Conservation (phyloP, 371 early-diverging fungal species). For the Actinomortierella wolfii region DNA sequence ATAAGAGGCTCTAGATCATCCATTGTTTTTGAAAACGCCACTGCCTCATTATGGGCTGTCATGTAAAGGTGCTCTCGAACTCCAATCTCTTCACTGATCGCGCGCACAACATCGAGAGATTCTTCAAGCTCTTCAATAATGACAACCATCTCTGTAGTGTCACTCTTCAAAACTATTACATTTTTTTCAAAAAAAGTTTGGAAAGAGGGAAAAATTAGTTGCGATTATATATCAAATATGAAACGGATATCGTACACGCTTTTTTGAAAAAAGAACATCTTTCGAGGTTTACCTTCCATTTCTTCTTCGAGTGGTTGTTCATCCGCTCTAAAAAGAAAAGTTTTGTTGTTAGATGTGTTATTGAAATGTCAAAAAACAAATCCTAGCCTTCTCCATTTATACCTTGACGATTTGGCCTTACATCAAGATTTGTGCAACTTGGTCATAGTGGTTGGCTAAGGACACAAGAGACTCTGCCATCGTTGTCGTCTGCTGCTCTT, state of each 20-base stretch:
- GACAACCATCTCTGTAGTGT: constrained; percentile 34
- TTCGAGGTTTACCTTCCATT: constrained; percentile 12
- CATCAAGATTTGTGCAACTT: constrained; percentile 46
- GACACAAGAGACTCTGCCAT: constrained; percentile 49
- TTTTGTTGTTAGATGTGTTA: constrained; percentile 10
- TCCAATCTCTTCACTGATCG: constrained; percentile 37
- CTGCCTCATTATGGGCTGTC: constrained; percentile 36
- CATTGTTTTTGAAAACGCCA: constrained; percentile 20
- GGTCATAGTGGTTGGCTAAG: constrained; percentile 48
- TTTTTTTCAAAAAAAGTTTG: neutral
- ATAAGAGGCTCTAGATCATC: constrained; percentile 30
- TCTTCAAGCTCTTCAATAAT: constrained; percentile 46
- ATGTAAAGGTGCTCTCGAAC: constrained; percentile 32
- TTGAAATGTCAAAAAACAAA: neutral
- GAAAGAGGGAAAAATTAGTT: neutral
- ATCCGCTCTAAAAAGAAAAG: constrained; percentile 15
- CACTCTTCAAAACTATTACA: constrained; percentile 42
- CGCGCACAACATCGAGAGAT: constrained; percentile 33
- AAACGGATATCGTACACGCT: neutral
- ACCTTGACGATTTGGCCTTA: no score
- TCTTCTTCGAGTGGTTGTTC: constrained; percentile 35
- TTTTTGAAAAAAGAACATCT: no score
- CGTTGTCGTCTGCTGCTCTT: constrained; percentile 39
- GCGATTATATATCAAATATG: constrained; percentile 4
- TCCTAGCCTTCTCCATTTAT: no score